Percentiles rank a stretch among this genome's conserved stretches.
phyloP scores from a whole-genome alignment of 768 basidiomycete genomes.

The Trichaptum fuscoviolaceum region DNA sequence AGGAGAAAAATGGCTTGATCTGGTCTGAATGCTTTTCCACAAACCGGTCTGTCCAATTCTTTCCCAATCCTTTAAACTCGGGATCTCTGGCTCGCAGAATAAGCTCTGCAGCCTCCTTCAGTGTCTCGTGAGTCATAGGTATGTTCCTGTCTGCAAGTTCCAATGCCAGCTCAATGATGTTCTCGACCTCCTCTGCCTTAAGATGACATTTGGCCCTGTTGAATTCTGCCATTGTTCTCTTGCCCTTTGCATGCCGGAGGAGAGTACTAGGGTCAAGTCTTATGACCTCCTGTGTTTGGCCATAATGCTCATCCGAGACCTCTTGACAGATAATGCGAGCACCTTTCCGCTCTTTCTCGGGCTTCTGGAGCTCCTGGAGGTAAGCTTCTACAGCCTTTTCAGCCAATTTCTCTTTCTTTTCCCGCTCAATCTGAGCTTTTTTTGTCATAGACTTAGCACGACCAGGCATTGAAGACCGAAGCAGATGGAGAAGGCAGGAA shows the following conservation, averaged over 20 bases:
- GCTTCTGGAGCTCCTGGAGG: slow-evolving; percentile 9
- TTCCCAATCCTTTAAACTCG: not conserved
- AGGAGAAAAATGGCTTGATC: slow-evolving; percentile 5
- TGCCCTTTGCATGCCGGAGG: slow-evolving; percentile 13
- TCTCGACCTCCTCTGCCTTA: slow-evolving; percentile 23
- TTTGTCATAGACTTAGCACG: slow-evolving; percentile 16
- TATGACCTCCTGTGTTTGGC: slow-evolving; percentile 15
- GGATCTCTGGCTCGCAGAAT: slow-evolving; percentile 9
- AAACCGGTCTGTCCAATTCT: slow-evolving; percentile 11
- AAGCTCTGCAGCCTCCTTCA: slow-evolving; percentile 31
- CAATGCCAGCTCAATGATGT: slow-evolving; percentile 24
- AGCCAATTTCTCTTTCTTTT: slow-evolving; percentile 16
- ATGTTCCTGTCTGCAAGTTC: slow-evolving; percentile 29
- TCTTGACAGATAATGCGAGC: slow-evolving; percentile 14
- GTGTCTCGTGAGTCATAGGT: slow-evolving; percentile 26
- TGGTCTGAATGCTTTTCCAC: slow-evolving; percentile 7
- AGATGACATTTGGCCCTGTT: slow-evolving; percentile 28
- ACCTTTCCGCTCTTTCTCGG: not conserved
- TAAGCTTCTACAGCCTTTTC: slow-evolving; percentile 11
- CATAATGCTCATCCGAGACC: slow-evolving; percentile 9
- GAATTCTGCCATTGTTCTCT: slow-evolving; percentile 19
- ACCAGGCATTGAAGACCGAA: not conserved
- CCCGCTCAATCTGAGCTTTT: slow-evolving; percentile 12
- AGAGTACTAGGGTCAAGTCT: slow-evolving; percentile 17
- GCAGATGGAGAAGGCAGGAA: not conserved